These are phyloP conservation scores for Populus trichocarpa DNA, from an alignment of 441 rosid species.

Conservation along the genomic window DNA sequence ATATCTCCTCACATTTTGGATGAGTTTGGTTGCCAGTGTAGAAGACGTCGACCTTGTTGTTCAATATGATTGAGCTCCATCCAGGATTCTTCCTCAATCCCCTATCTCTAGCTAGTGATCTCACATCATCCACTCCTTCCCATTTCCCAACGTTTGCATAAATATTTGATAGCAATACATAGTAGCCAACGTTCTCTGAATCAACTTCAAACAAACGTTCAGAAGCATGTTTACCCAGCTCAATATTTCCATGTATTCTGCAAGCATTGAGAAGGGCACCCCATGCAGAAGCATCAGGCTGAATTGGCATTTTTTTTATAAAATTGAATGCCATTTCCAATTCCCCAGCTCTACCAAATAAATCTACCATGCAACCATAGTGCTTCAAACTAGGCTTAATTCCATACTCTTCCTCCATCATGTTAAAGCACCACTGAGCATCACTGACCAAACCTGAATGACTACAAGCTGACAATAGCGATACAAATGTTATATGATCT, in stretches of 20 bases:
- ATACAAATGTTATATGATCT: slow-evolving; percentile 67
- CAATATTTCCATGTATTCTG: slow-evolving; percentile 58
- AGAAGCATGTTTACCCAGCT: slow-evolving; percentile 56
- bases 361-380: slow-evolving; percentile 83
- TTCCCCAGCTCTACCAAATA: slow-evolving; percentile 68
- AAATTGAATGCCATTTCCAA: slow-evolving; percentile 55
- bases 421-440: slow-evolving; percentile 55
- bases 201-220: slow-evolving; percentile 57
- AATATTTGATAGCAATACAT: slow-evolving; percentile 61
- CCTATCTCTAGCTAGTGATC: slow-evolving; percentile 52
- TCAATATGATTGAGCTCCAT: slow-evolving; percentile 67
- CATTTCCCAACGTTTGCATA: slow-evolving; percentile 68
- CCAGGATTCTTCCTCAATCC: slow-evolving; percentile 81
- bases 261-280: slow-evolving; percentile 81
- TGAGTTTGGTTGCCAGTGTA: slow-evolving; percentile 63
- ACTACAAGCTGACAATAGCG: slow-evolving; percentile 74
- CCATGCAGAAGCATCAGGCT: slow-evolving; percentile 74
- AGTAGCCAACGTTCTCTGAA: slow-evolving; percentile 64
- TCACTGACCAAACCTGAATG: slow-evolving; percentile 72
- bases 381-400: slow-evolving; percentile 62
- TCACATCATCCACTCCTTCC: slow-evolving; percentile 55
- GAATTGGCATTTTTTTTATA: slow-evolving; percentile 54
- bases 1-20: slow-evolving; percentile 46
- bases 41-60: slow-evolving; percentile 59
- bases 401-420: slow-evolving; percentile 52